Conservation (phyloP, 495 filamentous ascomycete species). For the Xylona heveae region DNA sequence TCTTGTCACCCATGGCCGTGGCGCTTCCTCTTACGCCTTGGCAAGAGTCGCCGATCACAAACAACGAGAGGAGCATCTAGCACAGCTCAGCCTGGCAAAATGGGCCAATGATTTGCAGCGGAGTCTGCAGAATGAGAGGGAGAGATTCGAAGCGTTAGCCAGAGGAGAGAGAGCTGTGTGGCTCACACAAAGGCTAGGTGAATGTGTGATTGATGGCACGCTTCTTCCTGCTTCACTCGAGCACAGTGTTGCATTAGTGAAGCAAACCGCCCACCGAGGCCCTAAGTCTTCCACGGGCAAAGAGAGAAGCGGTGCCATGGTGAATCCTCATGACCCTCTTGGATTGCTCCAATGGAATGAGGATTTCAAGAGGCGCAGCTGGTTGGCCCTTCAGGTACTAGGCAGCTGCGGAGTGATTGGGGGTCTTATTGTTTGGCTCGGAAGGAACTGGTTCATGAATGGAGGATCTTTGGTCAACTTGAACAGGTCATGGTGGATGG, state of each 20-base stretch:
- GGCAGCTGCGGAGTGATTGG: slow-evolving; percentile 54
- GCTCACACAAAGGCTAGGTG: slow-evolving; percentile 53
- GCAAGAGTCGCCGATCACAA: slow-evolving; percentile 50
- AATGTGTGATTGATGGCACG: slow-evolving; percentile 53
- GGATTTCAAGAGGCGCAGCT: slow-evolving; percentile 41
- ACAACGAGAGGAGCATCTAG: slow-evolving; percentile 48
- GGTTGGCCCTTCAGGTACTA: slow-evolving; percentile 57
- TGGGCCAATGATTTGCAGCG: slow-evolving; percentile 84
- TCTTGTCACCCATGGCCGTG: slow-evolving; percentile 14
- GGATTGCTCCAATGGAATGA: slow-evolving; percentile 50
- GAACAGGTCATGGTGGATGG: no score
- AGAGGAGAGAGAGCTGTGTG: slow-evolving; percentile 55
- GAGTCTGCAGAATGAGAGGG: slow-evolving; percentile 61
- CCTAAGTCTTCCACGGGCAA: slow-evolving; percentile 8
- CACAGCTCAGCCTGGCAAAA: slow-evolving; percentile 60
- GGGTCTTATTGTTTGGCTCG: slow-evolving; percentile 46
- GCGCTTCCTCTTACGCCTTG: slow-evolving; percentile 39
- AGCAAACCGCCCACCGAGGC: slow-evolving; percentile 1
- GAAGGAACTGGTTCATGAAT: slow-evolving; percentile 10
- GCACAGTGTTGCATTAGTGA: neutral
- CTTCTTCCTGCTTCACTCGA: slow-evolving; percentile 27
- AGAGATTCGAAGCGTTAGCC: slow-evolving; percentile 49
- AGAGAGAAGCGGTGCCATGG: slow-evolving; percentile 10
- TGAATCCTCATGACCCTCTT: slow-evolving; percentile 46
- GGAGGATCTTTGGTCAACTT: no score